These are phyloP conservation scores for Wallemia mellicola DNA, from an alignment of 1,284 basidiomycete species.

Conservation along the genomic window DNA sequence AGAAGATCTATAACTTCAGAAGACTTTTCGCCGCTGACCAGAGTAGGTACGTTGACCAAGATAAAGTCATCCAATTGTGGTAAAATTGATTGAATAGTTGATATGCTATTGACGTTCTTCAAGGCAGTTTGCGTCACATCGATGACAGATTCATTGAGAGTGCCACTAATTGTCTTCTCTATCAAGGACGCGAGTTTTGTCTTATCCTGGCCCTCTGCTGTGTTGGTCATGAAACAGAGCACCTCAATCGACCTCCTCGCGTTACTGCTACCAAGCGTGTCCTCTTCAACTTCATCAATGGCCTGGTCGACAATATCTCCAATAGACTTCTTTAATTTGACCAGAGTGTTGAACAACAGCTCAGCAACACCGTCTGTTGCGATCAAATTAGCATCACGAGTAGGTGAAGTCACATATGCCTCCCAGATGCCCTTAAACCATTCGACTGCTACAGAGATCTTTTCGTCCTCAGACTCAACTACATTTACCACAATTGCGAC, in stretches of 20 bases:
- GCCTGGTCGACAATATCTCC: constrained; percentile 1
- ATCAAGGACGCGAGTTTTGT: no score
- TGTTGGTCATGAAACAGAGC: no score
- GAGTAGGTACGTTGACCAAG: neutral
- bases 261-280: neutral
- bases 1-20: constrained; percentile 3
- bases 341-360: no score
- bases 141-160: neutral
- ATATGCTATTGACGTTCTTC: constrained; percentile 2
- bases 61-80: neutral
- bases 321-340: no score
- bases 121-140: constrained; percentile 1
- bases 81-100: neutral
- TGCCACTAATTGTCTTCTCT: no score
- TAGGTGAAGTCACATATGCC: neutral
- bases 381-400: neutral
- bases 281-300: constrained; percentile 1
- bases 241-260: no score
- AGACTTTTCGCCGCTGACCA: constrained; percentile 3
- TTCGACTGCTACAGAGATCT: neutral
- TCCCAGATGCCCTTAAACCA: neutral
- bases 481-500: neutral
- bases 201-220: no score
- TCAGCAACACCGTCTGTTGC: neutral
- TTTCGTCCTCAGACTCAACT: neutral